Conservation (phyloP, 345 rosid genomes). For the Moringa oleifera region DNA sequence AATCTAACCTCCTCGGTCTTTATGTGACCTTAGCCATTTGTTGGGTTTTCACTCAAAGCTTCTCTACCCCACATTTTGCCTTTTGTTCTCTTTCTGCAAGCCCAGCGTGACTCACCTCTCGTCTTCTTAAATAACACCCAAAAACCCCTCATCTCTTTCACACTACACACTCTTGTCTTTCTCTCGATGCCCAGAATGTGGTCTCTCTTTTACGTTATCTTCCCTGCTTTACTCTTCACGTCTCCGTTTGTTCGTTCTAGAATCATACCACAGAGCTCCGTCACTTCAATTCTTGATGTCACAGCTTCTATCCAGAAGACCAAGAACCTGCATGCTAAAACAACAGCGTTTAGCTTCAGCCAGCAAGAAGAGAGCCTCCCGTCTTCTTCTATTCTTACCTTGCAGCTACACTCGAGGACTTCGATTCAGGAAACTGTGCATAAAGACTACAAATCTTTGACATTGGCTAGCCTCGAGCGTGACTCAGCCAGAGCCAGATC, state of each 20-base stretch:
- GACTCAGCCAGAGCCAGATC: conserved; percentile 68
- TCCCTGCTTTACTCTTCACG: conserved; percentile 17
- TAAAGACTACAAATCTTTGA: conserved; percentile 56
- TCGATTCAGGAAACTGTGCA: conserved; percentile 30
- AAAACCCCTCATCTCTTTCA: background rate
- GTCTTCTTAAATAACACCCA: background rate
- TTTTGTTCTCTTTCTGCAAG: background rate
- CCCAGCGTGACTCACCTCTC: background rate
- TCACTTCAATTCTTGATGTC: conserved; percentile 36
- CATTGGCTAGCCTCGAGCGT: conserved; percentile 54
- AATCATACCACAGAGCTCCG: conserved; percentile 14
- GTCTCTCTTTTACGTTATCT: conserved; percentile 8
- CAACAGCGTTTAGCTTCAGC: conserved; percentile 20
- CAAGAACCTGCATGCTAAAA: conserved; percentile 13
- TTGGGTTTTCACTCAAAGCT: background rate
- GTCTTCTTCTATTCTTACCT: conserved; percentile 20
- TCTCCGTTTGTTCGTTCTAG: conserved; percentile 28
- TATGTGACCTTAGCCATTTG: background rate
- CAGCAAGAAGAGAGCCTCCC: conserved; percentile 19
- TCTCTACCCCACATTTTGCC: background rate
- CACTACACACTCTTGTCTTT: background rate
- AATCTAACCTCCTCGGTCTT: background rate
- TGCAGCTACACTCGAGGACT: conserved; percentile 51
- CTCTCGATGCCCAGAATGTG: conserved; percentile 14
- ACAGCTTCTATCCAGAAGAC: conserved; percentile 33